These are phyloP conservation scores for Metschnikowia cerradonensis DNA, from an alignment of 805 yeast species.

Conservation along the genomic window DNA sequence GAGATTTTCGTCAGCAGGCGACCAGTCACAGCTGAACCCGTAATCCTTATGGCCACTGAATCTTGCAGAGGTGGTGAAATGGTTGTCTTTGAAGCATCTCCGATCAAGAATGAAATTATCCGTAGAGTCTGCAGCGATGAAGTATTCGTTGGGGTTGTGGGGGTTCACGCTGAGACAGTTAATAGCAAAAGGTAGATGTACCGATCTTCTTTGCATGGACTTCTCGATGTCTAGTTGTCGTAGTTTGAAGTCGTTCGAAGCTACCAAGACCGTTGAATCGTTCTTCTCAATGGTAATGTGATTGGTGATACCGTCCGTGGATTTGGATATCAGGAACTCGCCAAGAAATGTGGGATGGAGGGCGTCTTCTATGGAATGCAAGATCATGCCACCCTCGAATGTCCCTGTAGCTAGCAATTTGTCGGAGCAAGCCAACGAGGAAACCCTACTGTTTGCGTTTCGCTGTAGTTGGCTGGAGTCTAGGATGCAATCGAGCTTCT, in stretches of 20 bases:
- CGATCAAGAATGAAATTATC: conserved; percentile 44
- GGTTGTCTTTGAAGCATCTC: conserved; percentile 19
- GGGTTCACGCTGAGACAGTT: conserved; percentile 48
- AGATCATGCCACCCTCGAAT: conserved; percentile 47
- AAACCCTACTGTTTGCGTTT: conserved; percentile 38
- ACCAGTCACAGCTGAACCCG: conserved; percentile 62
- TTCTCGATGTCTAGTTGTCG: conserved; percentile 37
- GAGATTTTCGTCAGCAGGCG: conserved; percentile 34
- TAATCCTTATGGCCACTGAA: conserved; percentile 50
- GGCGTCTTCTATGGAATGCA: conserved; percentile 31
- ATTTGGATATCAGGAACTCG: conserved; percentile 39
- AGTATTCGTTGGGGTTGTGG: conserved; percentile 30
- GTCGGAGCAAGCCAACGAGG: conserved; percentile 45
- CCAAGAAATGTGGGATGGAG: conserved; percentile 19
- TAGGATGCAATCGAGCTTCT: conserved; percentile 36
- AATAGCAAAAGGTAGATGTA: conserved; percentile 43
- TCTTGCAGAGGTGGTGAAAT: conserved; percentile 6
- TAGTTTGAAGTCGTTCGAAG: conserved; percentile 48
- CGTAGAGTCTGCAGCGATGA: conserved; percentile 50
- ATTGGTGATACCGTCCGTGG: conserved; percentile 50
- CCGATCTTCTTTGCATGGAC: conserved; percentile 7
- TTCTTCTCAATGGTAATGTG: conserved; percentile 36
- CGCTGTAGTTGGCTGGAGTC: conserved; percentile 29
- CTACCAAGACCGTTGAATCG: conserved; percentile 35
- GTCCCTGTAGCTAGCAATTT: conserved; percentile 49